Evolutionary conservation across 108 stramenopile species (phyloP).

Genomic region (Fragilaria crotonensis): DNA sequence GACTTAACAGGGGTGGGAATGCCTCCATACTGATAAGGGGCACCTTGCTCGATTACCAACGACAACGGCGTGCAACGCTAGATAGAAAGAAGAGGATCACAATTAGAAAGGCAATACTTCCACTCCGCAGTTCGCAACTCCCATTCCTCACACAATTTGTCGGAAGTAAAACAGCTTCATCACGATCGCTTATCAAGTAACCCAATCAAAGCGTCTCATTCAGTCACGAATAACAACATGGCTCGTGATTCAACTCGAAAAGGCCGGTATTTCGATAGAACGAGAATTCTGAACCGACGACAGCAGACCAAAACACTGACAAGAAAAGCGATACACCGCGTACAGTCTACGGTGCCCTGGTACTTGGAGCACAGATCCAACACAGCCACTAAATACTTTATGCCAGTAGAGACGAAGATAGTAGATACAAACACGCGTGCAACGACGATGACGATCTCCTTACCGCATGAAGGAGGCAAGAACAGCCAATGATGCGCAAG

Average conservation of each 20-base stretch:
- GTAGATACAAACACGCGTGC: background rate
- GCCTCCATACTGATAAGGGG: conserved; percentile 9
- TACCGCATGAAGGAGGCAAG: conserved; percentile 62
- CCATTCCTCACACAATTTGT: background rate
- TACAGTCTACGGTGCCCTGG: background rate
- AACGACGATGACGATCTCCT: conserved; percentile 13
- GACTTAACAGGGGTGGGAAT: background rate
- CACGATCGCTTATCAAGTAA: background rate
- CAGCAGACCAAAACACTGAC: background rate
- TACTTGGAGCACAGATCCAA: background rate
- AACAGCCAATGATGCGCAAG: conserved; percentile 47
- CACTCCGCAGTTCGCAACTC: background rate
- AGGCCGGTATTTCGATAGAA: background rate
- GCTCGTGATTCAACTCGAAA: background rate
- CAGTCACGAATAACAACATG: background rate
- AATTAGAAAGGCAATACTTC: background rate
- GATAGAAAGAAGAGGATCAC: background rate
- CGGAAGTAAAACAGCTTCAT: background rate
- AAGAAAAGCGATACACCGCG: background rate
- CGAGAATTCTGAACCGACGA: background rate
- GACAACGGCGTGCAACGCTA: conserved; percentile 40
- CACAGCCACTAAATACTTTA: background rate
- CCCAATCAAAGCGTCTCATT: background rate
- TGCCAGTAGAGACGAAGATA: background rate
- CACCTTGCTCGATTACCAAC: conserved; percentile 21